Conservation (phyloP, 1,139 yeast genomes). For the Zygosaccharomyces sapae region DNA sequence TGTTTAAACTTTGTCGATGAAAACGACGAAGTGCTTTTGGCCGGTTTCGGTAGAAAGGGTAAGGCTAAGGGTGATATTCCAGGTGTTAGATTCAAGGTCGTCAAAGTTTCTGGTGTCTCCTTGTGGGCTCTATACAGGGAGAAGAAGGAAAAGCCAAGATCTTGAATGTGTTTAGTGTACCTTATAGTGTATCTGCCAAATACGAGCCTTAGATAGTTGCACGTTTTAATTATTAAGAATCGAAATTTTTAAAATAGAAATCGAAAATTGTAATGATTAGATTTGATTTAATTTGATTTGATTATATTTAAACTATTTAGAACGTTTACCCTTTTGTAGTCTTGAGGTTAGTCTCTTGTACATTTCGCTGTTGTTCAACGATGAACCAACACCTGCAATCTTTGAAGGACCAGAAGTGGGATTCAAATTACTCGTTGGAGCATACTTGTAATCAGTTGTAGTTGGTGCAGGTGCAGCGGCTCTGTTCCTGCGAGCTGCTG, state of each 20-base stretch:
- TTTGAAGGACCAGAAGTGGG: constrained; percentile 35
- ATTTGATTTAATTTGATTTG: not conserved
- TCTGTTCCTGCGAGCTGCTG: constrained; percentile 87
- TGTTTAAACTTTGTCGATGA: constrained; percentile 99
- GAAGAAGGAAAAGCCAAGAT: constrained; percentile 99
- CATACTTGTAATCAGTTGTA: constrained; percentile 84
- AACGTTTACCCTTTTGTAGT: constrained; percentile 31
- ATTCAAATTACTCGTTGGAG: constrained; percentile 66
- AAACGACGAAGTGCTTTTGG: constrained; percentile 98
- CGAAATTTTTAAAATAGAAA: constrained; percentile 1
- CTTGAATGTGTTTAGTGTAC: constrained; percentile 45
- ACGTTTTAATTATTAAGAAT: constrained; percentile 10
- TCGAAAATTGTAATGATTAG: not conserved
- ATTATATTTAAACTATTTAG: constrained; percentile 6
- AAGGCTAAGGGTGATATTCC: constrained; percentile 99
- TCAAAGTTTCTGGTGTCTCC: constrained; percentile 99
- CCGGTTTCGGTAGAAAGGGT: constrained; percentile 99
- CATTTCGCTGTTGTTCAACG: constrained; percentile 62
- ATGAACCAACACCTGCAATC: constrained; percentile 49
- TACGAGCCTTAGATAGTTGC: constrained; percentile 12
- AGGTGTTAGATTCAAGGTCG: constrained; percentile 99
- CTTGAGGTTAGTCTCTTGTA: constrained; percentile 57
- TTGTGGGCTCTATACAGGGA: constrained; percentile 99
- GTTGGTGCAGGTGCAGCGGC: constrained; percentile 93
- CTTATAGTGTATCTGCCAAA: constrained; percentile 12